phyloP scores from a whole-genome alignment of 805 yeast species.

The Kodamaea hsintzibuensis region DNA sequence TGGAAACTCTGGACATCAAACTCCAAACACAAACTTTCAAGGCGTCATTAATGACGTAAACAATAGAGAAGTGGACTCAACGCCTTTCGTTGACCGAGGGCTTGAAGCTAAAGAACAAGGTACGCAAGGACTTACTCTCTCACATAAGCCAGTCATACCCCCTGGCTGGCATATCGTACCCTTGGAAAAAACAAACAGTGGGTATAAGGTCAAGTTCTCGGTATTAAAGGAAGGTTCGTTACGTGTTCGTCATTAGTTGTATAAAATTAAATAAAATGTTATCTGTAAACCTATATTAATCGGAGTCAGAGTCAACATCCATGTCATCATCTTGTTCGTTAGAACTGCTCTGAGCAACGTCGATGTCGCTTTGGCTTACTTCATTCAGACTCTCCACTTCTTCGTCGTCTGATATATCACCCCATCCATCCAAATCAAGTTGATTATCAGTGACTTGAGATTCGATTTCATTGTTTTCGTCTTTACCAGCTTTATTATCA shows the following conservation, averaged over 20 bases:
- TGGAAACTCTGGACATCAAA: background rate
- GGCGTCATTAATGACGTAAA: background rate
- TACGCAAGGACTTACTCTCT: background rate
- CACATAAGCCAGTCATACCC: constrained; percentile 9
- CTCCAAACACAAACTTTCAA: background rate
- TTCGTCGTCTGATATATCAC: constrained; percentile 6
- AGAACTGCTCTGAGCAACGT: background rate
- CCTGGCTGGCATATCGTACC: constrained; percentile 11
- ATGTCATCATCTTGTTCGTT: constrained; percentile 7
- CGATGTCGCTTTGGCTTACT: background rate
- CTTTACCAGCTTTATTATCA: too few species aligned
- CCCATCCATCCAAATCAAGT: background rate
- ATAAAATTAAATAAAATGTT: background rate
- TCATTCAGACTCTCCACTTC: background rate
- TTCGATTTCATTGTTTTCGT: constrained; percentile 2
- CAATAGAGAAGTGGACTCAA: background rate
- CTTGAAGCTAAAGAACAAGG: background rate
- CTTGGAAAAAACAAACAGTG: constrained; percentile 6
- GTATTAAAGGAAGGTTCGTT: constrained; percentile 4
- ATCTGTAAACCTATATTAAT: constrained; percentile 10
- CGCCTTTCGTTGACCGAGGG: background rate
- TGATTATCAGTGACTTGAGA: background rate
- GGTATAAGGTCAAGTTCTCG: constrained; percentile 8
- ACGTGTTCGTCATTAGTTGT: background rate
- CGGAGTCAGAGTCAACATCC: constrained; percentile 31